phyloP scores from a whole-genome alignment of 192 early-diverging fungal genomes.

The Thamnidium elegans region DNA sequence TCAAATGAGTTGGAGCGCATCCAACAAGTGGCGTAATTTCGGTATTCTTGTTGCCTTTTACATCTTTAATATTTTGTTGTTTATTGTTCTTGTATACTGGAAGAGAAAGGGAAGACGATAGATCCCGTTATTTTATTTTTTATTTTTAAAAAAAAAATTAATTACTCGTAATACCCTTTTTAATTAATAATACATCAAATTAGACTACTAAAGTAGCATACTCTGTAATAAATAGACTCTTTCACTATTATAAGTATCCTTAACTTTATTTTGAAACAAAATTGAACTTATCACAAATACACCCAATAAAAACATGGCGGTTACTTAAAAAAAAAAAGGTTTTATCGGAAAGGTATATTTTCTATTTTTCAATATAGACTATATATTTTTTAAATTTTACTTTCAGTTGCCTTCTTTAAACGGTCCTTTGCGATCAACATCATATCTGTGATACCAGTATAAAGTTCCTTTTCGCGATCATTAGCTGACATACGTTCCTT shows the following conservation, averaged over 20 bases:
- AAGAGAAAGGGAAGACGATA: conserved; percentile 32
- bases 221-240: no score
- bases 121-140: background rate
- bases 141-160: background rate
- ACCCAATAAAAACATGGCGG: no score
- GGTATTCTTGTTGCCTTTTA: conserved; percentile 62
- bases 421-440: conserved; percentile 80
- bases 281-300: no score
- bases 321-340: no score
- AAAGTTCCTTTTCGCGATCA: conserved; percentile 62
- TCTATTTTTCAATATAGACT: no score
- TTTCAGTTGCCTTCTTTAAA: conserved; percentile 54
- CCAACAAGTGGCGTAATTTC: conserved; percentile 66
- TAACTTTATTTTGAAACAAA: no score
- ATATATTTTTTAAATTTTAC: conserved; percentile 9
- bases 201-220: no score
- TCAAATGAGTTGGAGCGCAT: conserved; percentile 49
- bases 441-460: conserved; percentile 72
- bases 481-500: conserved; percentile 64
- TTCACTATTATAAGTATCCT: no score
- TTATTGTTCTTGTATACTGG: conserved; percentile 40
- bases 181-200: background rate
- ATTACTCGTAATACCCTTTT: background rate
- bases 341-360: no score
- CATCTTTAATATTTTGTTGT: conserved; percentile 56